These are phyloP conservation scores for Neonothopanus nambi DNA, from an alignment of 1,284 basidiomycete species.

Conservation along the genomic window DNA sequence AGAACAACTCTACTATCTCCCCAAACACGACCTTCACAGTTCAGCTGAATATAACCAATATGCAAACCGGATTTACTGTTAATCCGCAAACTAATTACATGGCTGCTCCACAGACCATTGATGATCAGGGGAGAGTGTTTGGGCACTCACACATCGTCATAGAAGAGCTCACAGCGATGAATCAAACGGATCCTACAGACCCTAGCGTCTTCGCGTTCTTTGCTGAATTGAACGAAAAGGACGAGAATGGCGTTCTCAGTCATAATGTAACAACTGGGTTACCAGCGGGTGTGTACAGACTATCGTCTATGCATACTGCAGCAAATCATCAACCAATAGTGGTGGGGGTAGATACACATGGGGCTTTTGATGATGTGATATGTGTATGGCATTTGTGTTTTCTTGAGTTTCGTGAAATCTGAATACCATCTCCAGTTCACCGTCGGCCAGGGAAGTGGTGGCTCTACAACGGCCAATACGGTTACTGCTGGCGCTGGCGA, in stretches of 20 bases:
- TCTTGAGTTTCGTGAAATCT: background rate
- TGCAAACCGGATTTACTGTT: background rate
- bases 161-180: slow-evolving; percentile 11
- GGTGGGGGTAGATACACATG: background rate
- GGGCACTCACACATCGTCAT: slow-evolving; percentile 19
- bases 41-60: background rate
- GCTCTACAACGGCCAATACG: background rate
- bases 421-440: background rate
- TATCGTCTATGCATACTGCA: slow-evolving; percentile 1
- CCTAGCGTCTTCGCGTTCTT: background rate
- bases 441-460: background rate
- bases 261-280: background rate
- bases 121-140: slow-evolving; percentile 9
- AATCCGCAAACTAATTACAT: background rate
- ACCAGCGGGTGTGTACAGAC: slow-evolving; percentile 3
- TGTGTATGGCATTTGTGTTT: background rate
- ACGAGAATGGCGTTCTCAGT: background rate
- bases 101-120: slow-evolving; percentile 8
- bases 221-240: background rate
- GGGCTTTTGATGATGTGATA: slow-evolving; percentile 4
- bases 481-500: background rate
- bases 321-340: slow-evolving; percentile 7
- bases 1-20: background rate
- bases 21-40: slow-evolving; percentile 1
- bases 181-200: slow-evolving; percentile 14